Conservation (phyloP, 2,329 filamentous ascomycete genomes). For the Alternaria metachromatica region DNA sequence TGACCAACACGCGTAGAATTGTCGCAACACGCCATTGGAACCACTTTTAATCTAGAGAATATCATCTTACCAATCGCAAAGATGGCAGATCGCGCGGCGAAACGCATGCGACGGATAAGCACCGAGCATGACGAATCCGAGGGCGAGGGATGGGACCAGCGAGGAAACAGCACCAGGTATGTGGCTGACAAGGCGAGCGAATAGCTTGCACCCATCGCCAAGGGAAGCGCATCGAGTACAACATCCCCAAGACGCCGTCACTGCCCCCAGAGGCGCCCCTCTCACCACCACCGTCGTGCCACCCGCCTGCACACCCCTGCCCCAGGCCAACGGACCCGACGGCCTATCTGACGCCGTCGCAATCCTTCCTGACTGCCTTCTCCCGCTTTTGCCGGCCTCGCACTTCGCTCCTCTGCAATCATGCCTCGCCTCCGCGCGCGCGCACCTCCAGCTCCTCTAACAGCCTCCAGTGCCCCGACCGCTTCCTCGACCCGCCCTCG, state of each 20-base stretch:
- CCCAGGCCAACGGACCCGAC: constrained; percentile 9
- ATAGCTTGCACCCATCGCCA: constrained; percentile 28
- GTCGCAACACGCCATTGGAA: constrained; percentile 15
- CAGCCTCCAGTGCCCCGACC: constrained; percentile 44
- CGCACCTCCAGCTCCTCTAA: constrained; percentile 39
- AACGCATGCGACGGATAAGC: constrained; percentile 51
- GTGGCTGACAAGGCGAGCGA: constrained; percentile 37
- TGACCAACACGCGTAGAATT: constrained; percentile 8
- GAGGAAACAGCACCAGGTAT: constrained; percentile 38
- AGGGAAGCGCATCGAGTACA: constrained; percentile 32
- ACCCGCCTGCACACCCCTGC: constrained; percentile 29
- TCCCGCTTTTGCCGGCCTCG: constrained; percentile 3
- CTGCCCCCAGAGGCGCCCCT: constrained; percentile 10
- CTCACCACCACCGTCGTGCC: constrained; percentile 29
- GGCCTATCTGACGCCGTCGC: constrained; percentile 25
- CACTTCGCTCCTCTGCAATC: constrained; percentile 21
- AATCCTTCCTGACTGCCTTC: constrained; percentile 9
- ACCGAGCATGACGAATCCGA: constrained; percentile 48
- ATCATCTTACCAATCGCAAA: neutral
- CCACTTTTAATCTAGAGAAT: neutral
- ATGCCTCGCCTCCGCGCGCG: constrained; percentile 49
- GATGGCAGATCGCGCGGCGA: constrained; percentile 45
- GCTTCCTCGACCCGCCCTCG: constrained; percentile 47
- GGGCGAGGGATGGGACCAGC: constrained; percentile 44
- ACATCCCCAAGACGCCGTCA: constrained; percentile 18